Evolutionary conservation across 2,329 filamentous ascomycete species (phyloP).

Genomic region (Scleromitrula shiraiana): DNA sequence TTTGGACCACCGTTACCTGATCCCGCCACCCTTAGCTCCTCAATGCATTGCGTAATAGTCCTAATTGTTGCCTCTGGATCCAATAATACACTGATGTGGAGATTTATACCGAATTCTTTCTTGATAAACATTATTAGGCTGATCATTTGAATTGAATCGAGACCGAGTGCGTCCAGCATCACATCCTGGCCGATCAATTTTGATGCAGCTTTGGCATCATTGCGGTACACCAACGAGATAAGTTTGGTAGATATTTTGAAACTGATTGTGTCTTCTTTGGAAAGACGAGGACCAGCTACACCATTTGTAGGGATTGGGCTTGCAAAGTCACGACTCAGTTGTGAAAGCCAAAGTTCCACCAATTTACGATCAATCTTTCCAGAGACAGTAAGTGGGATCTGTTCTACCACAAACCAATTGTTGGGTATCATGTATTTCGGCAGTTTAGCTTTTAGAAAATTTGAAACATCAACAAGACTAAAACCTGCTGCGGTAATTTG

Average conservation of each 20-base stretch:
- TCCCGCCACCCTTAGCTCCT: background rate
- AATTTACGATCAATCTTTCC: constrained; percentile 18
- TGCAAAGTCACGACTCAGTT: background rate
- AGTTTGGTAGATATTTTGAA: constrained; percentile 6
- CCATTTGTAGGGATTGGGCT: background rate
- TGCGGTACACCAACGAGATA: background rate
- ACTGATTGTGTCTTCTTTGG: background rate
- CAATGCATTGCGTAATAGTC: background rate
- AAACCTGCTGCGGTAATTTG: background rate
- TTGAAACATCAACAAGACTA: background rate
- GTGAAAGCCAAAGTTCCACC: constrained; percentile 8
- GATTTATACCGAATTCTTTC: constrained; percentile 5
- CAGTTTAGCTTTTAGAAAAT: constrained; percentile 1
- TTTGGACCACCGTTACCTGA: background rate
- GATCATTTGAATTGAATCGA: constrained; percentile 9
- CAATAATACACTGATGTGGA: background rate
- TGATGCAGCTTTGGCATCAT: background rate
- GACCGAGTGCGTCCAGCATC: background rate
- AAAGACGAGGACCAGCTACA: background rate
- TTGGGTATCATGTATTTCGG: constrained; percentile 19
- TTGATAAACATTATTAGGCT: constrained; percentile 8
- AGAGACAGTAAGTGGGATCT: constrained; percentile 11
- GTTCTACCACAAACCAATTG: constrained; percentile 12
- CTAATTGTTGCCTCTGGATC: constrained; percentile 7
- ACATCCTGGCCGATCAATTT: background rate